Percentiles rank a stretch among this genome's conserved stretches.
These are phyloP conservation scores for Amniculicola lignicola DNA, from an alignment of 495 filamentous ascomycete genomes.

Conservation along the genomic window DNA sequence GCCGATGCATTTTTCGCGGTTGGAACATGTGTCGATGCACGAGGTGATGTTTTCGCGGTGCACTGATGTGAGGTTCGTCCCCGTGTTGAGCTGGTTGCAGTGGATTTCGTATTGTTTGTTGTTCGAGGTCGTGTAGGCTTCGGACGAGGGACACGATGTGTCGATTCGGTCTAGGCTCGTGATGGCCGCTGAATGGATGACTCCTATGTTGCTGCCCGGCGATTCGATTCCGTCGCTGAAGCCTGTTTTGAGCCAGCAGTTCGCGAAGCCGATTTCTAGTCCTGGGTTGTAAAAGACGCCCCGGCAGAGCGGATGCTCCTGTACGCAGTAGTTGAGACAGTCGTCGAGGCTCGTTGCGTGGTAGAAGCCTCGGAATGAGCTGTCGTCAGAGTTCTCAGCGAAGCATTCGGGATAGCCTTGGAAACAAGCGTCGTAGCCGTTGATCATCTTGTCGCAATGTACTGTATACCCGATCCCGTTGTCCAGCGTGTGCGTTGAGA, in stretches of 20 bases:
- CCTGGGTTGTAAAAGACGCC: slow-evolving; percentile 15
- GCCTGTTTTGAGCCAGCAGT: slow-evolving; percentile 25
- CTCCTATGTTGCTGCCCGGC: not conserved
- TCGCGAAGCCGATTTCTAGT: slow-evolving; percentile 19
- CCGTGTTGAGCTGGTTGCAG: slow-evolving; percentile 18
- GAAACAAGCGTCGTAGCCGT: slow-evolving; percentile 13
- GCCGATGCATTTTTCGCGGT: slow-evolving; percentile 14
- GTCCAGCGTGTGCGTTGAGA: slow-evolving; percentile 12
- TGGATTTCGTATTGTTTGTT: slow-evolving; percentile 18
- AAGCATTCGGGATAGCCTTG: slow-evolving; percentile 14
- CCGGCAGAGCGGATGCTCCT: slow-evolving; percentile 20
- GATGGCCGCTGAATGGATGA: slow-evolving; percentile 14
- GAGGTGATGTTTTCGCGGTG: slow-evolving; percentile 14
- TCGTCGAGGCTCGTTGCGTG: slow-evolving; percentile 24
- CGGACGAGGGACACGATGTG: slow-evolving; percentile 8
- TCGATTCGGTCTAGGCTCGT: slow-evolving; percentile 14
- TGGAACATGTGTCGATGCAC: slow-evolving; percentile 23
- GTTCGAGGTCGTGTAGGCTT: not conserved
- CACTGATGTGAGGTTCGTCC: slow-evolving; percentile 14
- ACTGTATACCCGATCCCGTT: slow-evolving; percentile 20
- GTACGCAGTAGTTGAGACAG: slow-evolving; percentile 17
- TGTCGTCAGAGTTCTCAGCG: no score
- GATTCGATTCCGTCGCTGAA: not conserved
- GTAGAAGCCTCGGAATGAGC: slow-evolving; percentile 16
- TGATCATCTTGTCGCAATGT: slow-evolving; percentile 17